A percentile compares a stretch with the other conserved stretches of the same genome.
These are phyloP conservation scores for Begonia peltatifolia DNA, from an alignment of 306 rosid genomes.

Conservation along the genomic window DNA sequence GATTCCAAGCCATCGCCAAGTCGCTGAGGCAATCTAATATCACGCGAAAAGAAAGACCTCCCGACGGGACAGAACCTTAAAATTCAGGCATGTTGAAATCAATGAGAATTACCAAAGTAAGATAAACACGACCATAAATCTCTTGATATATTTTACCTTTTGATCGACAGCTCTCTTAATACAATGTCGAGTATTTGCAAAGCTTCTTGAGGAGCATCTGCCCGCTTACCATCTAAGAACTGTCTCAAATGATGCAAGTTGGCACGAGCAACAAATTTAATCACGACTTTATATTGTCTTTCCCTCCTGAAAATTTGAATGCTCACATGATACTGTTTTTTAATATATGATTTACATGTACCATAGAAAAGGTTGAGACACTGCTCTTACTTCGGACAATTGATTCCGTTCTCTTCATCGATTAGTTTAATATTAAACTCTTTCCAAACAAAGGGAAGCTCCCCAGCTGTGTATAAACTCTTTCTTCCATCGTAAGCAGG, in stretches of 20 bases:
- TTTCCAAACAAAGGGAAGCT: constrained; percentile 79
- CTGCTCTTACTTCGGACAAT: constrained; percentile 62
- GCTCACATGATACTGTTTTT: too few species aligned
- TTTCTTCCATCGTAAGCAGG: constrained; percentile 98
- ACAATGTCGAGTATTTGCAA: constrained; percentile 59
- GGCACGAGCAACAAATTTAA: constrained; percentile 83
- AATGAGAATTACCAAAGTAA: not conserved
- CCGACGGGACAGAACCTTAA: constrained; percentile 27
- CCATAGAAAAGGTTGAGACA: not conserved
- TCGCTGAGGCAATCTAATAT: not conserved
- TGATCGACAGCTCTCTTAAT: constrained; percentile 36
- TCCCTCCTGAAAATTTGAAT: constrained; percentile 35
- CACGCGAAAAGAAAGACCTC: not conserved
- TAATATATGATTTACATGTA: too few species aligned
- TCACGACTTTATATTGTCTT: constrained; percentile 66
- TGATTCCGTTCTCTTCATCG: constrained; percentile 54
- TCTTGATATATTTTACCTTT: constrained; percentile 24
- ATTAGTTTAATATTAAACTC: constrained; percentile 70
- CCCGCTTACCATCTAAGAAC: constrained; percentile 25
- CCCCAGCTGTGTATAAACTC: constrained; percentile 94
- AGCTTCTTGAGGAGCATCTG: constrained; percentile 36
- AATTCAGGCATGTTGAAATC: not conserved
- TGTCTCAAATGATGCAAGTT: constrained; percentile 45
- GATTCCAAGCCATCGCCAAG: constrained; percentile 8
- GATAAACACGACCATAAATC: not conserved